Evolutionary conservation across 2,329 filamentous ascomycete species (phyloP).

Genomic region (Fusarium drepaniforme): DNA sequence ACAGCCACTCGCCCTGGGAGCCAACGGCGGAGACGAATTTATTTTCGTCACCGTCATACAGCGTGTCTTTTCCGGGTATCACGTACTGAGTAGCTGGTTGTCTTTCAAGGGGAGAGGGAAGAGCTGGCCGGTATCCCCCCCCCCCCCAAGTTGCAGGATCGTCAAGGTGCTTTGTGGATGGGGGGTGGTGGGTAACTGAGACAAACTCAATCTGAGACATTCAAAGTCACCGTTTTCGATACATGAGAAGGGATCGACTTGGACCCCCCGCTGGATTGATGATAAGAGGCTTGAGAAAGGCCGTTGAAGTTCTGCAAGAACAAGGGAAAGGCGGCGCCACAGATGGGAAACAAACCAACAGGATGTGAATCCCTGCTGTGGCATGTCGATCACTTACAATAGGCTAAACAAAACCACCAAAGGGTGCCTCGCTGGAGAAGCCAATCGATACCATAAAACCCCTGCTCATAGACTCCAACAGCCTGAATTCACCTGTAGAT

Average conservation of each 20-base stretch:
- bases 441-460: background rate
- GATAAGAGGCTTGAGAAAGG: background rate
- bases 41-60: conserved; percentile 44
- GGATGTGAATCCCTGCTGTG: background rate
- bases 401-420: background rate
- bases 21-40: conserved; percentile 38
- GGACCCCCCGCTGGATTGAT: background rate
- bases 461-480: background rate
- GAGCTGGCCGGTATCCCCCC: background rate
- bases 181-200: conserved; percentile 20
- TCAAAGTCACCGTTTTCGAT: conserved; percentile 19
- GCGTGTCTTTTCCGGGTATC: conserved; percentile 26
- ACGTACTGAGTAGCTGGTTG: conserved; percentile 1
- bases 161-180: conserved; percentile 15
- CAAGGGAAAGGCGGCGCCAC: background rate
- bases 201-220: conserved; percentile 42
- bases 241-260: conserved; percentile 17
- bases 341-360: background rate
- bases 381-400: background rate
- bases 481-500: background rate
- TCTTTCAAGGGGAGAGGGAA: background rate
- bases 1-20: conserved; percentile 42
- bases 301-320: background rate
- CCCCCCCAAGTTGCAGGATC: conserved; percentile 35
- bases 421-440: background rate